Base-by-base conservation (phyloP, 495 filamentous ascomycete species). In the Hypoxylon crocopeplum region DNA sequence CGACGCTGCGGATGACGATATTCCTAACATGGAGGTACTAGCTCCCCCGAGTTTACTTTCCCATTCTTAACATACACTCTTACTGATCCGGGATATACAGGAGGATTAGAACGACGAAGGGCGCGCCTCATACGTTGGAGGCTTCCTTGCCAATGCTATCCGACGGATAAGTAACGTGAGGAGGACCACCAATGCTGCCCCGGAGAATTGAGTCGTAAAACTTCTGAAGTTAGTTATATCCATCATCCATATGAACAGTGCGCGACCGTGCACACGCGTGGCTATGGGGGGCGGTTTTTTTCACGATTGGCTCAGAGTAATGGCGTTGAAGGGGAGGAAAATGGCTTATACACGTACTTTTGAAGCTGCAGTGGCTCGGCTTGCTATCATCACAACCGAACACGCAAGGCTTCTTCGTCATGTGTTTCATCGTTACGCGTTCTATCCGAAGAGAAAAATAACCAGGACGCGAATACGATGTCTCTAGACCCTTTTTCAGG, bases 31-130 rank as follows among this genome's bases (percentile, higher is more conserved):
- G 42, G 59, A 63, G 53, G 59, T 63, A 63, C n/a, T n/a, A 16
- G 48, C 30, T 58, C 47, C 13, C 33, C 11, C 52, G 20, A 1
- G 30, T 45, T 12, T 21, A n/a, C 11, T 22, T 42, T 11, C 24
- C 13, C 29, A 33, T 13, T 16, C 12, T 15, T 47, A 33, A 33
- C 11, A 29, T 17, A 21, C 46, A 19, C 17, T 49, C 51, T 58
- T 59, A 56, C 64, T 70, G 55, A 70, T 64, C 57, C 49, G 60
- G 60, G 57, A 21, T 48, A 59, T 66, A 58, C 40, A 70, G 68
- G 68, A 66, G 5, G 57, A 65, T 64, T 70, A 68, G 60, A 55
- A 56, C 34, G 48, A 32, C 36, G 42, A 65, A 53, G 16, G 52
- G 38, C 44, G 17, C 13, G 55, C 46, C 33, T 51, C 50, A 41